Percentiles rank a stretch among this genome's conserved stretches.
Evolutionary conservation across 1,284 basidiomycete genomes (phyloP).

Genomic region (Leccinum fuscescens): DNA sequence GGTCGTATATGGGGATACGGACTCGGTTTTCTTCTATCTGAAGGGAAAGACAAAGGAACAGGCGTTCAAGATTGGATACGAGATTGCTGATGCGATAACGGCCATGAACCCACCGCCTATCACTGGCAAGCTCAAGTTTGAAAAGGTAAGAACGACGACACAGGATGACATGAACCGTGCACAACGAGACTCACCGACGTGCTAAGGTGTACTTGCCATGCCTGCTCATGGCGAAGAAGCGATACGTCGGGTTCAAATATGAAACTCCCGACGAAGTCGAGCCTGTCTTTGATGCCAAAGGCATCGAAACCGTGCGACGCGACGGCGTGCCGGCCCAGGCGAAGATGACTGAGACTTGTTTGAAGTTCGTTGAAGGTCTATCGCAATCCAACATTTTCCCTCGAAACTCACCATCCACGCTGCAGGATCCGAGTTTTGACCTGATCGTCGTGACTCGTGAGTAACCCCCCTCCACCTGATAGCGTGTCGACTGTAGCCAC

Average conservation of each 20-base stretch:
- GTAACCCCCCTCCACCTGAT: no score
- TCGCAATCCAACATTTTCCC: background rate
- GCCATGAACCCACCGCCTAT: conserved; percentile 86
- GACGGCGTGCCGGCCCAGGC: conserved; percentile 87
- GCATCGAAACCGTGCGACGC: conserved; percentile 93
- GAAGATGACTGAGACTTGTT: conserved; percentile 84
- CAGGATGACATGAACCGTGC: no score
- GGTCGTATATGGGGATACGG: conserved; percentile 98
- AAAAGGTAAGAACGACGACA: conserved; percentile 63
- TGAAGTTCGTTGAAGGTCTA: conserved; percentile 57
- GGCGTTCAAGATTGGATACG: conserved; percentile 89
- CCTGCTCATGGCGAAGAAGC: conserved; percentile 88
- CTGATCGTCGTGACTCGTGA: no score
- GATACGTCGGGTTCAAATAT: conserved; percentile 95
- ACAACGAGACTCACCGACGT: background rate
- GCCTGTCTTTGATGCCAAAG: conserved; percentile 93
- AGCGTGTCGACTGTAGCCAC: no score
- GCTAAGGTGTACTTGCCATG: conserved; percentile 88
- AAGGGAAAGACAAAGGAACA: conserved; percentile 89
- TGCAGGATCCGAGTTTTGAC: conserved; percentile 50
- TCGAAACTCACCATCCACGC: background rate
- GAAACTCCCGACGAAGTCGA: conserved; percentile 79
- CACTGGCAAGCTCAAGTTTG: conserved; percentile 83
- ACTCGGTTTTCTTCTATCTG: conserved; percentile 89
- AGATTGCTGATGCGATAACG: conserved; percentile 89